Evolutionary conservation across 23 red algal genomes (phyloP), one percentile per base, ranked within the genome.

Genomic region (Porphyridium purpureum): DNA sequence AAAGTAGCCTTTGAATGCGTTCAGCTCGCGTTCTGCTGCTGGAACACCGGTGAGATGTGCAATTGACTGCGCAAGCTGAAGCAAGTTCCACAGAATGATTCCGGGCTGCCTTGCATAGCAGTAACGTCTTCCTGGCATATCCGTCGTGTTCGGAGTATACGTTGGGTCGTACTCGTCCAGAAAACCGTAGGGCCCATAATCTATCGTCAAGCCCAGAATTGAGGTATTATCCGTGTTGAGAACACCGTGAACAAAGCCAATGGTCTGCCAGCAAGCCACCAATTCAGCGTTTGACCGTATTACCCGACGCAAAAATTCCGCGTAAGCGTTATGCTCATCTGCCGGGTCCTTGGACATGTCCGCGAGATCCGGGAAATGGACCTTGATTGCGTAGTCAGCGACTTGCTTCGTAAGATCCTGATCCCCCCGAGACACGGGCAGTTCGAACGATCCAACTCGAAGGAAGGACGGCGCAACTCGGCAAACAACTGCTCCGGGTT

Each of bases 181-280:
- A 28, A 80, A 98, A 6, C 90, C 90, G 59, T 78, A 98, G 33
- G 90, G 90, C 23, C 90, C 90, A 67, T 98, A 98, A 31, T 98
- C 90, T 28, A 98, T 81, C 7, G 90, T 98, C 14, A 98, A 30
- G 7, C 90, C 90, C 58, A 86, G 42, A 52, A 98, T 82, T 7
- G 77, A 76, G 21, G 74, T 55, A 33, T 98, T 98, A 38, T 98
- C 90, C 19, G 90, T 86, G 56, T 98, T 98, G 57, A 81, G 68
- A 8, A 98, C 90, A 7, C 90, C 90, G 41, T 98, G 90, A 0
- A 98, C 90, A 62, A 98, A 98, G 17, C 90, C 90, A 20, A 98
- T 44, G 33, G 62, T 72, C 23, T 98, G 90, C 90, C 90, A 98
- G 44, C 60, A 54, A 6, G 81, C 90, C 1, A 98, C 81, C 74